Percentiles rank a stretch among this genome's conserved stretches.
Conservation (phyloP, 805 yeast genomes). For the Candida cerambycidarum region DNA sequence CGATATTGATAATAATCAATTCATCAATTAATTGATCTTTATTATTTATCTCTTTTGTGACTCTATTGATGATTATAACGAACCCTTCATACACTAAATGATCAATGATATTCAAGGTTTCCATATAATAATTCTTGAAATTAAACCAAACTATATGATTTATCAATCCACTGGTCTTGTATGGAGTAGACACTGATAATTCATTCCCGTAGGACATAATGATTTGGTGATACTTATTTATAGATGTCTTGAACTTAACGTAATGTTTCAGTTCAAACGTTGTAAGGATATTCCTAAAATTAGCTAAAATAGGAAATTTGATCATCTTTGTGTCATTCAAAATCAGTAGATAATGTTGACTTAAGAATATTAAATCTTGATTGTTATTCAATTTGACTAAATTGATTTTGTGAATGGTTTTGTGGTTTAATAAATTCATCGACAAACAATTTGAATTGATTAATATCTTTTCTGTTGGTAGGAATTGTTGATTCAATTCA, state of each 20-base stretch:
- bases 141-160: conserved; percentile 43
- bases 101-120: conserved; percentile 31
- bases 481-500: conserved; percentile 25
- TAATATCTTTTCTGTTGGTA: conserved; percentile 23
- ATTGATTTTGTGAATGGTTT: conserved; percentile 23
- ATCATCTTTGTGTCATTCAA: conserved; percentile 19
- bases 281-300: conserved; percentile 26
- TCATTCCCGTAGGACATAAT: conserved; percentile 28
- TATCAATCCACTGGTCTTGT: conserved; percentile 18
- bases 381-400: conserved; percentile 16
- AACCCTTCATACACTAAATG: conserved; percentile 38
- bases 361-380: conserved; percentile 21
- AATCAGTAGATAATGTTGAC: conserved; percentile 26
- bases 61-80: conserved; percentile 34
- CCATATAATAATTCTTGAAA: conserved; percentile 32
- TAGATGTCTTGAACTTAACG: conserved; percentile 24
- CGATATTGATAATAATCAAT: conserved; percentile 33
- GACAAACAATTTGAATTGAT: conserved; percentile 11
- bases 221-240: conserved; percentile 25
- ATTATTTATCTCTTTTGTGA: conserved; percentile 15
- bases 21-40: conserved; percentile 30
- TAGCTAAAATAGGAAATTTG: conserved; percentile 32
- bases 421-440: conserved; percentile 16
- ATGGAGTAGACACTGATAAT: conserved; percentile 32
- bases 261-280: conserved; percentile 21